phyloP scores from a whole-genome alignment of 805 yeast genomes.

The Teunomyces aglyptinius region DNA sequence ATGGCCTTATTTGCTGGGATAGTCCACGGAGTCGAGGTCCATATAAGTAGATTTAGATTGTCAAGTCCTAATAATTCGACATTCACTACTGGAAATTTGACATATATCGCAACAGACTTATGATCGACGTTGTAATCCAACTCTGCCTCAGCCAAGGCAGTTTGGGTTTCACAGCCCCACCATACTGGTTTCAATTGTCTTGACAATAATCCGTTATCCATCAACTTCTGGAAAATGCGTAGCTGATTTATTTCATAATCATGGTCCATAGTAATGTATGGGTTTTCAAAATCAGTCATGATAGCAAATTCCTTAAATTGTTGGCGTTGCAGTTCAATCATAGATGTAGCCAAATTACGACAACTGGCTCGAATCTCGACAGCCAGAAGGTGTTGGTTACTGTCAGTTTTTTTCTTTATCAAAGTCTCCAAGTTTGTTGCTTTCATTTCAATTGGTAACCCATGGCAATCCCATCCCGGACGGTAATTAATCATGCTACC shows the following conservation, averaged over 20 bases:
- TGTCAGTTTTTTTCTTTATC: conserved; percentile 21
- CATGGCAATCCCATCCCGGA: conserved; percentile 99
- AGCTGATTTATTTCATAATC: conserved; percentile 76
- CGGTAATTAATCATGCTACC: conserved; percentile 66
- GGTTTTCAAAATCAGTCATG: conserved; percentile 76
- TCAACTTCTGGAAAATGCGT: conserved; percentile 61
- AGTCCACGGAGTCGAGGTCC: conserved; percentile 99
- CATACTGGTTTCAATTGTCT: conserved; percentile 93
- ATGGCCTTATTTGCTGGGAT: conserved; percentile 84
- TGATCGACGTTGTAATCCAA: conserved; percentile 79
- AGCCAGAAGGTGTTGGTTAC: conserved; percentile 5
- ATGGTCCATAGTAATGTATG: conserved; percentile 71
- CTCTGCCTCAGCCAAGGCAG: conserved; percentile 97
- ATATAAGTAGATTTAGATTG: conserved; percentile 49
- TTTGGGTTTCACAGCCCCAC: conserved; percentile 93
- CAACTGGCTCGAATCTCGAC: conserved; percentile 68
- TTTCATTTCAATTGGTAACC: conserved; percentile 91
- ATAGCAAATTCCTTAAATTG: conserved; percentile 73
- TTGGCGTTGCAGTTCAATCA: conserved; percentile 60
- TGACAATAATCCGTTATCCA: conserved; percentile 64
- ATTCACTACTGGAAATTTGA: conserved; percentile 54
- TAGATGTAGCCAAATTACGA: conserved; percentile 60
- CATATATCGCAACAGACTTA: conserved; percentile 63
- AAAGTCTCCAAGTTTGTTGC: conserved; percentile 43
- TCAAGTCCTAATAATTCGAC: conserved; percentile 8